Evolutionary conservation across 768 basidiomycete genomes (phyloP).

Genomic region (Lyophyllum atratum): DNA sequence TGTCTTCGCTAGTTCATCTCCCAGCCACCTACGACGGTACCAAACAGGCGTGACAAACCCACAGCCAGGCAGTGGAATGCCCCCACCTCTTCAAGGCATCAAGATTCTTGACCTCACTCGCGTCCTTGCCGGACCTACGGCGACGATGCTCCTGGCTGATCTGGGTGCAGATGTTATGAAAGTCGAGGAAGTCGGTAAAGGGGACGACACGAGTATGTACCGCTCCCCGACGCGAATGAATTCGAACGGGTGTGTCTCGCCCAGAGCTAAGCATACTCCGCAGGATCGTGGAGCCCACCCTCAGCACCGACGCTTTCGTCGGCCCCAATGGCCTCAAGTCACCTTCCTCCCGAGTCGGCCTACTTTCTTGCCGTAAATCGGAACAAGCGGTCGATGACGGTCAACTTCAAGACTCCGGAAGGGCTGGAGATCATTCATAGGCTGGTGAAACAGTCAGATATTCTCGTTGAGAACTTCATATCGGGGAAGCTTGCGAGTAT

Average conservation of each 20-base stretch:
- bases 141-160: conserved; percentile 94
- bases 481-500: conserved; percentile 82
- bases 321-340: conserved; percentile 52
- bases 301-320: conserved; percentile 50
- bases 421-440: conserved; percentile 76
- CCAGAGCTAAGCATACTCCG: conserved; percentile 6
- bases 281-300: conserved; percentile 70
- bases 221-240: background rate
- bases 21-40: background rate
- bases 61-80: conserved; percentile 48
- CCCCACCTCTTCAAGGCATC: conserved; percentile 79
- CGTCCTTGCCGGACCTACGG: conserved; percentile 88
- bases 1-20: background rate
- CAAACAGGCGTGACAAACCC: conserved; percentile 1
- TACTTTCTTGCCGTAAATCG: conserved; percentile 91
- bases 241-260: background rate
- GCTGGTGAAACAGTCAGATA: conserved; percentile 73
- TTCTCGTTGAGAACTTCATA: conserved; percentile 89
- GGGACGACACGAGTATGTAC: conserved; percentile 74
- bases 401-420: conserved; percentile 81
- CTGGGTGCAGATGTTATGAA: conserved; percentile 94
- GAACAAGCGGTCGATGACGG: conserved; percentile 86
- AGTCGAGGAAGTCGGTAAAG: conserved; percentile 76
- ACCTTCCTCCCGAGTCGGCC: conserved; percentile 87
- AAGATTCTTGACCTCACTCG: conserved; percentile 88